These are phyloP conservation scores for Rhynchospora pubera DNA, from an alignment of 176 grass and related monocot species.

Conservation along the genomic window DNA sequence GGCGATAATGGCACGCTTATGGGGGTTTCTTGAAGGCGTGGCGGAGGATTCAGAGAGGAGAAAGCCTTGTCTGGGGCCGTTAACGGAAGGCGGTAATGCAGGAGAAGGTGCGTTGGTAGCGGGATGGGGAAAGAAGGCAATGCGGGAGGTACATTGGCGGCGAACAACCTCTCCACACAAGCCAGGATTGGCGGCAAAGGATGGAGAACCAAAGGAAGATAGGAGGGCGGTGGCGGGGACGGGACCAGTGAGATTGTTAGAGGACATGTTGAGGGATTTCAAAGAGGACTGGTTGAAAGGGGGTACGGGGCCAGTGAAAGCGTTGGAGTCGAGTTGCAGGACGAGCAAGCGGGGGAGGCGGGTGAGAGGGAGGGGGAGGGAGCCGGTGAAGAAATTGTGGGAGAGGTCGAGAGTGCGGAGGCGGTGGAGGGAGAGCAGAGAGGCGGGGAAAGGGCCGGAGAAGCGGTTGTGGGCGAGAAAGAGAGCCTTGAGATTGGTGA, in stretches of 20 bases:
- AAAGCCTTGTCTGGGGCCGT: constrained; percentile 12
- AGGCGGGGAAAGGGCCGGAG: constrained; percentile 59
- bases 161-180: constrained; percentile 71
- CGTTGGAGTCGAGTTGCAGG: constrained; percentile 71
- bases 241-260: constrained; percentile 82
- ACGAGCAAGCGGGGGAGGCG: constrained; percentile 37
- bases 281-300: constrained; percentile 72
- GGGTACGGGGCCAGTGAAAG: constrained; percentile 62
- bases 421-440: constrained; percentile 49
- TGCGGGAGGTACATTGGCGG: constrained; percentile 50
- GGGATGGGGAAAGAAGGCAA: constrained; percentile 56
- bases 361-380: constrained; percentile 42
- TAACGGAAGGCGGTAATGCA: constrained; percentile 20
- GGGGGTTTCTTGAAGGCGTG: constrained; percentile 21
- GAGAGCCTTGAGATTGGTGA: constrained; percentile 76
- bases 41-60: constrained; percentile 39
- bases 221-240: constrained; percentile 56
- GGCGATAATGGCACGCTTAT: constrained; percentile 22
- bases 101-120: constrained; percentile 31
- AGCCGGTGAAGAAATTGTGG: constrained; percentile 51
- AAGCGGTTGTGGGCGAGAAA: constrained; percentile 71
- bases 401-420: constrained; percentile 83
- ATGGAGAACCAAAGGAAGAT: constrained; percentile 26
- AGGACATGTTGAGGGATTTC: constrained; percentile 57
- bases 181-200: constrained; percentile 51